Base-by-base conservation (phyloP, 2,329 filamentous ascomycete species). In the Zymoseptoria crescenta region DNA sequence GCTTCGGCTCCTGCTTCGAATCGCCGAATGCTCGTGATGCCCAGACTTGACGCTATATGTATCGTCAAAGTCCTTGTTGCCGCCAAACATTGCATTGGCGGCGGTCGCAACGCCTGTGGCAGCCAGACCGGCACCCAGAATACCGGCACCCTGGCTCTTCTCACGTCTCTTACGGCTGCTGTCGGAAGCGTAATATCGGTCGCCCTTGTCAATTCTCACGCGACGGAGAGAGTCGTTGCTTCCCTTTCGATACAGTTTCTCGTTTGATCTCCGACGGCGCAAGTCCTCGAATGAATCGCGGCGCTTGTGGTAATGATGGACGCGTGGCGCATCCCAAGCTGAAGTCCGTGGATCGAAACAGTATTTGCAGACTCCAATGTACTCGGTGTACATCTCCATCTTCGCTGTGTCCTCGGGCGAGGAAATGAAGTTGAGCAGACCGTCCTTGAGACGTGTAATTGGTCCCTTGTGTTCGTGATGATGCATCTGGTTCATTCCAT, bases 311-410 rank as follows among this genome's bases (percentile, higher is more conserved):
- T 83, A 83, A 65, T 84, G 74, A 67, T 87, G 84, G 63, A 81
- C 82, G 56, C 84, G 77, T 5, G 84, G 84, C 0, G 83, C 84
- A 68, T 86, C 79, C 60, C 74, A 69, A 2, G 81, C 78, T 3
- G 76, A 79, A 16, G 80, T 81, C 8, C 79, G 77, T 6, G 84
- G 83, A 60, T 86, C 83, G 66, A 87, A 87, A 69, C 84, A 87
- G 65, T 84, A 76, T 62, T 80, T 83, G 73, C 84, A 87, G 2
- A 87, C 81, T 21, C 84, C 84, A 65, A 86, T 86, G 60, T 82
- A 81, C 71, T 87, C 83, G 1, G 84, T 86, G 66, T 87, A 87
- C 68, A 86, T 83, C 70, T 87, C 84, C 74, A 85, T 87, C 68
- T 81, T 81, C 19, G 79, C 80, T 0, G 87, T 83, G n/a, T 83